Evolutionary conservation across 2,329 filamentous ascomycete genomes (phyloP), one percentile per base, ranked within the genome.

Genomic region (Remersonia thermophila): DNA sequence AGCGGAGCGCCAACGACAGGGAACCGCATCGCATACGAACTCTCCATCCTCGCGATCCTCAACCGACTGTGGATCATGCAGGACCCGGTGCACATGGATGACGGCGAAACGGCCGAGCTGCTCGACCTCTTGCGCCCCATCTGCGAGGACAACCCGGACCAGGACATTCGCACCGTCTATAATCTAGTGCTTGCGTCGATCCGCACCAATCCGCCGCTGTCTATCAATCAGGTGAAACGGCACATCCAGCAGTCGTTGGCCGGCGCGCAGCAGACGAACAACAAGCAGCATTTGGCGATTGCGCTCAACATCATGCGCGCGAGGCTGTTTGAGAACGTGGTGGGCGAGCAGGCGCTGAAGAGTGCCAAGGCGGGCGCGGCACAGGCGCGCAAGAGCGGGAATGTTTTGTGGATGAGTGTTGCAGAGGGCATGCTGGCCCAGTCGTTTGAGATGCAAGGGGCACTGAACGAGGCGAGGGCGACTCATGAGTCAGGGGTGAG

Each of bases 251-350:
- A 69, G 27, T 81, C 85, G 2, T 69, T 94, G 29, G 69, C 71
- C 27, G 73, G 76, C 3, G 79, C 83, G 10, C 79, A 80, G 45
- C 64, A 66, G 7, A 77, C 80, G 7, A 67, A 68, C 37, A 94
- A 94, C 54, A 74, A 74, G 20, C 82, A 93, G 45, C 80, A 87
- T 36, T 70, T 86, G n/a, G 79, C 79, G 32, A 81, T 95, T 45
- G 78, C 81, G 5, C 72, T 95, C 40, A 86, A 78, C 47, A 78
- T 91, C 45, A 93, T 95, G 81, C 80, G 82, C 35, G 77, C 72
- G 51, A 73, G 77, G 35, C 81, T 94, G 51, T 95, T 87, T 56
- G 78, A 80, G 31, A 80, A 81, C 40, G 80, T 87, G 11, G 75
- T 93, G 3, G 85, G 85, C 33, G 80, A 82, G 40, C 82, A 87